phyloP scores from a whole-genome alignment of 192 early-diverging fungal species.

The Backusella westeae region DNA sequence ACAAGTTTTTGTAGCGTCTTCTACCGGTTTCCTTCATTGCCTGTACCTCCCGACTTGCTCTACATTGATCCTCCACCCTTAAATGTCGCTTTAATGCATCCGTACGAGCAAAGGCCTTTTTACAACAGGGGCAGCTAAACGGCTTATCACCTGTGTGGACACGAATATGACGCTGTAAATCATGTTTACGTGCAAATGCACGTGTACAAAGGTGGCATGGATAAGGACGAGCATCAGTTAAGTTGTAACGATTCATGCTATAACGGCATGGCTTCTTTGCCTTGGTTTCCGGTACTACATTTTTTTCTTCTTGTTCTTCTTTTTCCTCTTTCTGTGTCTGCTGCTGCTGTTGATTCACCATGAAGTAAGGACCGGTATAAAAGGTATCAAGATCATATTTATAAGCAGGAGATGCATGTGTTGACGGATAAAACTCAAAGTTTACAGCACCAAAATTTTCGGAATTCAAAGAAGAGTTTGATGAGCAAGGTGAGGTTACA shows the following conservation, averaged over 20 bases:
- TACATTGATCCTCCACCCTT: conserved; percentile 53
- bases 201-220: conserved; percentile 58
- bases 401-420: background rate
- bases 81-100: conserved; percentile 76
- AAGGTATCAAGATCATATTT: conserved; percentile 4
- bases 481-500: background rate
- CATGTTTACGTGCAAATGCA: conserved; percentile 78
- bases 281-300: background rate
- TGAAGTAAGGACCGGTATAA: background rate
- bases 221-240: conserved; percentile 40
- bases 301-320: background rate
- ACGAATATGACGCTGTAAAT: conserved; percentile 69
- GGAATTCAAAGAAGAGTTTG: background rate
- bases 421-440: background rate
- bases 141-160: conserved; percentile 67
- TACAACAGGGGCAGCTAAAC: conserved; percentile 66
- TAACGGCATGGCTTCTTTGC: background rate
- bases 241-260: background rate
- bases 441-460: background rate
- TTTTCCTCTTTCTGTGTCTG: background rate
- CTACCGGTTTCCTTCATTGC: conserved; percentile 10
- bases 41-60: conserved; percentile 31
- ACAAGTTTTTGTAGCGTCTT: conserved; percentile 2
- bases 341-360: background rate
- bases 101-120: conserved; percentile 69